Evolutionary conservation across 1,284 basidiomycete species (phyloP), one percentile per base, ranked within the genome.

Genomic region (Cryptococcus sp.): DNA sequence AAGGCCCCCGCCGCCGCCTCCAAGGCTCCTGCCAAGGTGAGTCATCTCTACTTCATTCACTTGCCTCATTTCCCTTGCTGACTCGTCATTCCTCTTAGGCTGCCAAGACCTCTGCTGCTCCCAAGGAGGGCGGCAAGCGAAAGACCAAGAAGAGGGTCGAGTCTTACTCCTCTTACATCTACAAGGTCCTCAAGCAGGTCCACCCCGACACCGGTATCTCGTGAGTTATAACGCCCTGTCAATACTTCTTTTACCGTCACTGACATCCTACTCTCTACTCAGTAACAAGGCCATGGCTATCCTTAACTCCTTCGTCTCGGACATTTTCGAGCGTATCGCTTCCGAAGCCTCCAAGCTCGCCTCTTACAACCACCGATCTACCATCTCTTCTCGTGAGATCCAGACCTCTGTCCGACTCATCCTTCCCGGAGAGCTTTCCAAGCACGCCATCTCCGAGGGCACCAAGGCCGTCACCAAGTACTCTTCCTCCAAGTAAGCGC

Each of bases 121-220:
- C 78, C 64, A 85, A 82, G 62, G 87, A 86, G 58, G 80, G 84
- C 41, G 87, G 84, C 56, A 92, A 93, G 87, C 92, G 92, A 87
- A 88, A 88, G 82, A 84, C 89, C 80, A 89, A 88, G 83, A 93
- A 92, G 83, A 79, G 86, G 89, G 85, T 75, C 69, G 91, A 93
- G 82, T 92, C 91, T 17, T 93, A 93, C 83, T 89, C 89, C 54
- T 92, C 91, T 5, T 94, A 94, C 83, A 93, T 94, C 79, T 93
- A 93, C 85, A 93, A 93, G 73, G 78, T 80, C 66, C 72, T 78
- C 64, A 79, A 79, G 76, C 77, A 78, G 73, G 93, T 96, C 61
- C 93, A 96, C 83, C 93, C 93, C 57, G 93, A 96, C 77, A 95
- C 91, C 65, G 93, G 93, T 86, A 94, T 95, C 75, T 78, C 76